phyloP scores from a whole-genome alignment of 2,329 filamentous ascomycete species.

The Diplodia sapinea region DNA sequence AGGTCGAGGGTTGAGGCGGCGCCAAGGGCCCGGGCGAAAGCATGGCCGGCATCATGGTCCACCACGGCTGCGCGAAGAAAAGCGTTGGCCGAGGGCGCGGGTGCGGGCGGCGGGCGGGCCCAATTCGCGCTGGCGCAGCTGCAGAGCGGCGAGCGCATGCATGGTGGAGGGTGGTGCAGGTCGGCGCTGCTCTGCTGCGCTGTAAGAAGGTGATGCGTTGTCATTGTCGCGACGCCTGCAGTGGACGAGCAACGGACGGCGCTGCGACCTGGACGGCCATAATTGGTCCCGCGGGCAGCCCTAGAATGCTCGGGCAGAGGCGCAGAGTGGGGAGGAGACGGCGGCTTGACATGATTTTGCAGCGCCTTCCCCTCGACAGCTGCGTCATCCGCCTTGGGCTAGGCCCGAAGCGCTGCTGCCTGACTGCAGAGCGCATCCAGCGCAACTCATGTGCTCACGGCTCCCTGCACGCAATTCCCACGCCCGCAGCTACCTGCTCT shows the following conservation, averaged over 20 bases:
- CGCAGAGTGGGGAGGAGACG: constrained; percentile 28
- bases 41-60: constrained; percentile 4
- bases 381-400: constrained; percentile 27
- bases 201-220: constrained; percentile 30
- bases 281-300: constrained; percentile 26
- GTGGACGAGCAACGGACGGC: constrained; percentile 20
- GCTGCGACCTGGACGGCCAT: constrained; percentile 27
- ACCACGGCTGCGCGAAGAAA: constrained; percentile 26
- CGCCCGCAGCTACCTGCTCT: constrained; percentile 9
- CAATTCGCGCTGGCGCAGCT: constrained; percentile 25
- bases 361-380: not conserved
- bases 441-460: constrained; percentile 26
- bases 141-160: constrained; percentile 23
- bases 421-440: constrained; percentile 18
- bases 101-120: constrained; percentile 13
- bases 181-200: constrained; percentile 26
- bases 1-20: not conserved
- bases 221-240: constrained; percentile 25
- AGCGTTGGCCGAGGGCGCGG: constrained; percentile 8
- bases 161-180: constrained; percentile 29
- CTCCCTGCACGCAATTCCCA: constrained; percentile 23
- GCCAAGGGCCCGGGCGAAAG: constrained; percentile 28
- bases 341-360: constrained; percentile 20
- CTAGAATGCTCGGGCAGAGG: constrained; percentile 21
- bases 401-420: constrained; percentile 23